Evolutionary conservation across 768 basidiomycete species (phyloP).

Genomic region (Leccinum barrowsii): DNA sequence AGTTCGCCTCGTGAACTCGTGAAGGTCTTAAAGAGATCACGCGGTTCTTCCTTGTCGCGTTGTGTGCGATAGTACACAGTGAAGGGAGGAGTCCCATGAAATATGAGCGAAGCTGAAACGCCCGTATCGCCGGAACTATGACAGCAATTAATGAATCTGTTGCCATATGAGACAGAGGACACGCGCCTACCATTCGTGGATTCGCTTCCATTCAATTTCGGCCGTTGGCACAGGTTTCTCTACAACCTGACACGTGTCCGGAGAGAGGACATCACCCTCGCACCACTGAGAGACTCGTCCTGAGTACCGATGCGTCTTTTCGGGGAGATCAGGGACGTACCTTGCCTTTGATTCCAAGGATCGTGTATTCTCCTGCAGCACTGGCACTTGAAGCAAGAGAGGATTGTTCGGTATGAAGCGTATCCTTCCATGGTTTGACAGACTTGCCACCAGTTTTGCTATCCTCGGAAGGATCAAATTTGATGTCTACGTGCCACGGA

Average conservation of each 20-base stretch:
- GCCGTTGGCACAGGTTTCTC: slow-evolving; percentile 76
- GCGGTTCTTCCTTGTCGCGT: slow-evolving; percentile 61
- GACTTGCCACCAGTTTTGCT: slow-evolving; percentile 37
- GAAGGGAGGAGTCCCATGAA: slow-evolving; percentile 90
- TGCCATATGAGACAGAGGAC: slow-evolving; percentile 2
- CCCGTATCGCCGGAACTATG: slow-evolving; percentile 86
- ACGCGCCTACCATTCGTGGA: slow-evolving; percentile 75
- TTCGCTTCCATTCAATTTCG: slow-evolving; percentile 84
- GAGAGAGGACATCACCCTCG: slow-evolving; percentile 77
- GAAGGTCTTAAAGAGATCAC: slow-evolving; percentile 58
- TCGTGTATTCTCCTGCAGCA: slow-evolving; percentile 74
- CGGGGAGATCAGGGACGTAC: slow-evolving; percentile 26
- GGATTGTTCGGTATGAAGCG: slow-evolving; percentile 47
- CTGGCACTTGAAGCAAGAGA: slow-evolving; percentile 48
- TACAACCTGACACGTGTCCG: slow-evolving; percentile 73
- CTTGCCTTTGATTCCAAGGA: slow-evolving; percentile 69
- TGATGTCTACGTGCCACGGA: slow-evolving; percentile 63
- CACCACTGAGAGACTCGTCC: slow-evolving; percentile 49
- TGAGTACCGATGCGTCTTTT: background rate
- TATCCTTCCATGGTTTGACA: slow-evolving; percentile 61
- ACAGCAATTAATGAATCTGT: slow-evolving; percentile 1
- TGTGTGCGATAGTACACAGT: slow-evolving; percentile 74
- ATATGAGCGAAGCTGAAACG: slow-evolving; percentile 78
- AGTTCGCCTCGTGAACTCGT: slow-evolving; percentile 74
- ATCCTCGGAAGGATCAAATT: slow-evolving; percentile 53